These are phyloP conservation scores for Plenodomus tracheiphilus DNA, from an alignment of 2,329 filamentous ascomycete species.

Conservation along the genomic window DNA sequence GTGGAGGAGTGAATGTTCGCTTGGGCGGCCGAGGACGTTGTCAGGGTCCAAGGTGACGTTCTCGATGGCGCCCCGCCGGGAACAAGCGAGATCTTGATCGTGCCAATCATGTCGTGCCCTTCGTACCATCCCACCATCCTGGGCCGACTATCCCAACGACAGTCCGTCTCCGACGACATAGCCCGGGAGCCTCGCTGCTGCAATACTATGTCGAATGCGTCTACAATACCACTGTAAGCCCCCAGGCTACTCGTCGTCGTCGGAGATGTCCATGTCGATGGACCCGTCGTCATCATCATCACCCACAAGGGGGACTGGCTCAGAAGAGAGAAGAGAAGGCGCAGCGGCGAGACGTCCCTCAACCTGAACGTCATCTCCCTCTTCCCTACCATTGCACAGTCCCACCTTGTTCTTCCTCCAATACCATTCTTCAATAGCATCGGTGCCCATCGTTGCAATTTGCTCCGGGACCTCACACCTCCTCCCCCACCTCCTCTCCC, in stretches of 20 bases:
- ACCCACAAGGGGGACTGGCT: no score
- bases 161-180: no score
- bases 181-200: no score
- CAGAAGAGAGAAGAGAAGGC: no score
- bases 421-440: constrained; percentile 2
- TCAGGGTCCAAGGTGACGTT: neutral
- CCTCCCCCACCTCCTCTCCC: neutral
- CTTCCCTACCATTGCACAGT: neutral
- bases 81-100: neutral
- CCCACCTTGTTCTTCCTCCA: constrained; percentile 3
- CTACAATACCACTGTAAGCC: no score
- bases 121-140: no score
- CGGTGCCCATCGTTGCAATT: neutral
- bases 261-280: neutral
- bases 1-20: neutral
- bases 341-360: no score
- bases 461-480: neutral
- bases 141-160: no score
- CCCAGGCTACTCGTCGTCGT: neutral
- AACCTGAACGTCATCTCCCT: neutral
- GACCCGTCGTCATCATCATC: neutral
- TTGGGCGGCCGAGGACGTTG: neutral
- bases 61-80: neutral
- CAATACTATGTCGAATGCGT: no score
- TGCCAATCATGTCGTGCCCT: no score